Evolutionary conservation across 2,329 filamentous ascomycete species (phyloP).

Genomic region (Pezicula radicicola): DNA sequence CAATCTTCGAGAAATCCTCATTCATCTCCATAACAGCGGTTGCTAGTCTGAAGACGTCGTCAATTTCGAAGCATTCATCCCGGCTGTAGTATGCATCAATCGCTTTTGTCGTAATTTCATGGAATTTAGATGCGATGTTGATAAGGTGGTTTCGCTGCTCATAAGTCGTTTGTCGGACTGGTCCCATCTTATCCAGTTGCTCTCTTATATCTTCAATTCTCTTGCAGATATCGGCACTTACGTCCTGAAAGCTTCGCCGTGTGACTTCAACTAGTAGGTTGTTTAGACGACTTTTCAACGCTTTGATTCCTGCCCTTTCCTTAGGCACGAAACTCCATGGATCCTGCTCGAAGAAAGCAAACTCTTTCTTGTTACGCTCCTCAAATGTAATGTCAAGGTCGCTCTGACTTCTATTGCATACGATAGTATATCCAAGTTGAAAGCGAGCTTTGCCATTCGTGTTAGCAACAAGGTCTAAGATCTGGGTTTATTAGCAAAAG

Average conservation of each 20-base stretch:
- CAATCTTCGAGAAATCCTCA: background rate
- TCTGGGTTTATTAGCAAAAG: background rate
- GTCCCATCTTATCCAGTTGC: background rate
- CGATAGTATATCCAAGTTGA: conserved; percentile 6
- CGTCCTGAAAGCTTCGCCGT: background rate
- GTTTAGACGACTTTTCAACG: no score
- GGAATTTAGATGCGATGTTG: background rate
- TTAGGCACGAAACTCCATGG: no score
- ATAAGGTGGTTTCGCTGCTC: background rate
- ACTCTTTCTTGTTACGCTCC: no score
- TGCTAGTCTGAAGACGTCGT: conserved; percentile 1
- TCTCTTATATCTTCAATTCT: background rate
- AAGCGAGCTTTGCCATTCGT: background rate
- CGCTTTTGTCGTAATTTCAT: background rate
- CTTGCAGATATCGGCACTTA: background rate
- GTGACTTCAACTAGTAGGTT: conserved; percentile 4
- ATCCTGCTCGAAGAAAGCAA: no score
- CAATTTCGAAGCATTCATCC: conserved; percentile 5
- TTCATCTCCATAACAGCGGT: conserved; percentile 6
- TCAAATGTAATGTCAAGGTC: no score
- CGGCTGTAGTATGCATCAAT: conserved; percentile 6
- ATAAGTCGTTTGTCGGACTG: background rate
- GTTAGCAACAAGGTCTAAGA: conserved; percentile 1
- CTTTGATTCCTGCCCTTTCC: no score
- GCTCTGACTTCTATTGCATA: conserved; percentile 7